phyloP scores from a whole-genome alignment of 768 basidiomycete genomes.

The Boletus barrowsii region DNA sequence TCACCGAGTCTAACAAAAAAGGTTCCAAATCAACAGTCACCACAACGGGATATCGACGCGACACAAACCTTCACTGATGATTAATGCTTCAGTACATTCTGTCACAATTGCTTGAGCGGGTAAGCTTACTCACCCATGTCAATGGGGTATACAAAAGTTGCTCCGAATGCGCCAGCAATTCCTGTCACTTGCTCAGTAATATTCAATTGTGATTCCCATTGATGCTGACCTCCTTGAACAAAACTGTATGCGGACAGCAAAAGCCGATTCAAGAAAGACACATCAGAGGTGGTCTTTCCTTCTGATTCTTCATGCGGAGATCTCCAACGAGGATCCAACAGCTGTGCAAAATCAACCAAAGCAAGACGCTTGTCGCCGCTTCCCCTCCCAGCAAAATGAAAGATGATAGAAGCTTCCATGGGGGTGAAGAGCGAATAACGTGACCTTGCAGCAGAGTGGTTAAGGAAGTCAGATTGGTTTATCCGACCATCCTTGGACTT shows the following conservation, averaged over 20 bases:
- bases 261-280: constrained; percentile 53
- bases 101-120: not conserved
- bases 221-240: constrained; percentile 66
- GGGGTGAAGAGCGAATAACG: constrained; percentile 96
- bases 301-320: constrained; percentile 59
- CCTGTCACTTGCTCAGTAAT: constrained; percentile 43
- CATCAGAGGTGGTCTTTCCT: constrained; percentile 27
- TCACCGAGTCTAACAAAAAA: constrained; percentile 54
- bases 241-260: constrained; percentile 83
- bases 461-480: constrained; percentile 92
- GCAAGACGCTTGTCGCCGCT: constrained; percentile 66
- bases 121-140: constrained; percentile 67
- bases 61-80: constrained; percentile 65
- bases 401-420: constrained; percentile 97
- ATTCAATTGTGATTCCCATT: not conserved
- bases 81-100: constrained; percentile 8
- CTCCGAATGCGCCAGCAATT: constrained; percentile 90
- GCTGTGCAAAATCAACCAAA: constrained; percentile 86
- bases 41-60: not conserved
- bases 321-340: constrained; percentile 88
- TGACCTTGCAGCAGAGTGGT: constrained; percentile 80
- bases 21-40: constrained; percentile 6
- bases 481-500: constrained; percentile 95
- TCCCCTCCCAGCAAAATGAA: constrained; percentile 94
- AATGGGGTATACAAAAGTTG: constrained; percentile 97